Evolutionary conservation across 164 flowering plant genomes (phyloP).

Genomic region (Santalum album): DNA sequence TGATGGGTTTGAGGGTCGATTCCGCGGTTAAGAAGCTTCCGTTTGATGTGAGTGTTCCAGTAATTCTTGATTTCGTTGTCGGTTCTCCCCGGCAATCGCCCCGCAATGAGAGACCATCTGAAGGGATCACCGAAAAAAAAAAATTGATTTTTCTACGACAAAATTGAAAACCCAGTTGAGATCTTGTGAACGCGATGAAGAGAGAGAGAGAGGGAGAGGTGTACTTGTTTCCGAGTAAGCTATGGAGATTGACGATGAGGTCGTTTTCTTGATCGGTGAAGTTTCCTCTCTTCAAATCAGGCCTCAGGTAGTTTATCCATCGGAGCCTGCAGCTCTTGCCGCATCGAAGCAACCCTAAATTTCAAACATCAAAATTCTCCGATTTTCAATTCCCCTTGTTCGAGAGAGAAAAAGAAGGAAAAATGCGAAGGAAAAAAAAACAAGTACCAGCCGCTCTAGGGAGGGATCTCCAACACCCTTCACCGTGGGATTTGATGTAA

Average conservation of each 20-base stretch:
- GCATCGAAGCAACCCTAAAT: constrained; percentile 23
- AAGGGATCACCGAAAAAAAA: not conserved
- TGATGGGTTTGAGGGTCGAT: constrained; percentile 24
- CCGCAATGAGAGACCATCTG: constrained; percentile 31
- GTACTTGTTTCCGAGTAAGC: constrained; percentile 27
- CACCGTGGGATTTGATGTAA: constrained; percentile 21
- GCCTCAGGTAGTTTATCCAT: constrained; percentile 26
- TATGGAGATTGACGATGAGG: constrained; percentile 26
- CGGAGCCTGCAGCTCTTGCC: constrained; percentile 27
- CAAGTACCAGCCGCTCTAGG: constrained; percentile 23
- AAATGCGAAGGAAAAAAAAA: too few species aligned
- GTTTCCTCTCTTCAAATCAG: constrained; percentile 30
- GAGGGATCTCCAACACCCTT: constrained; percentile 27
- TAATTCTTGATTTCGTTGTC: constrained; percentile 33
- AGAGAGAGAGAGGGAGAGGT: too few species aligned
- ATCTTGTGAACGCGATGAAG: not conserved
- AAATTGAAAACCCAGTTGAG: not conserved
- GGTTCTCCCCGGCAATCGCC: constrained; percentile 25
- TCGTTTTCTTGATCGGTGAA: constrained; percentile 26
- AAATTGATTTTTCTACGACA: not conserved
- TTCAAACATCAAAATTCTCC: not conserved
- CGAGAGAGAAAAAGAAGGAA: too few species aligned
- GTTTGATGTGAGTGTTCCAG: constrained; percentile 28
- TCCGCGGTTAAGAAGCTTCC: constrained; percentile 23
- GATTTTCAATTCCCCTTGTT: too few species aligned